Evolutionary conservation across 139 green algal species (phyloP), one percentile per base, ranked within the genome.

Genomic region (Coelastrella sp.): DNA sequence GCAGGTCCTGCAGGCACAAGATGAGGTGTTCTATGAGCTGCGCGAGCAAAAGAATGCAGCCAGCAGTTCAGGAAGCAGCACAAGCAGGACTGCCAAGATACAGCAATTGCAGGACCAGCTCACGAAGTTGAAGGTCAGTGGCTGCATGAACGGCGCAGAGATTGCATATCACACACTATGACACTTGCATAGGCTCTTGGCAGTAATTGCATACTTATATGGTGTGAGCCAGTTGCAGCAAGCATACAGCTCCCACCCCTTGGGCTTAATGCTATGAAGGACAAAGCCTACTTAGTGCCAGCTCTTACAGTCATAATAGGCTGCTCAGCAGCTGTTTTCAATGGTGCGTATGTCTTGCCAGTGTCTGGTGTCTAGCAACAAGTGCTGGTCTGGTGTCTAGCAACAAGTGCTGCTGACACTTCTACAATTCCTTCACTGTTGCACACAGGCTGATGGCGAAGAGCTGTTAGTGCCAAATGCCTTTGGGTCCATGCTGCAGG

Each of bases 381-480:
- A 47, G 32, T 47, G 32, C 32, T 47, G 32, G 32, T 47, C 32
- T 47, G 32, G 32, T 47, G 32, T 47, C 32, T 47, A 47, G 32
- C 32, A 47, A 47, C 32, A 47, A 47, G 32, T 47, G 32, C 32
- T 47, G 32, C 32, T 47, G 32, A 47, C 32, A 47, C 32, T 47
- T 47, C 32, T 47, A 47, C 32, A 47, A 47, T 47, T 47, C 32
- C 32, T 47, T 47, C 32, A 47, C 32, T 47, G 32, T 47, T 47
- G 32, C 32, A 47, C 22, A 47, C 59, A n/a, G 11, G 3, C 16
- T 20, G n/a, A 92, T 47, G 96, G 95, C 4, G 92, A 86, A 2
- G 54, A 89, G 83, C 92, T 97, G 74, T 87, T 92, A 8, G 85
- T 96, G 32, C 95, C 95, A 59, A 99, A 99, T 89, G 97, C 93